phyloP scores from a whole-genome alignment of 306 rosid genomes.

The Begonia fuchsioides region DNA sequence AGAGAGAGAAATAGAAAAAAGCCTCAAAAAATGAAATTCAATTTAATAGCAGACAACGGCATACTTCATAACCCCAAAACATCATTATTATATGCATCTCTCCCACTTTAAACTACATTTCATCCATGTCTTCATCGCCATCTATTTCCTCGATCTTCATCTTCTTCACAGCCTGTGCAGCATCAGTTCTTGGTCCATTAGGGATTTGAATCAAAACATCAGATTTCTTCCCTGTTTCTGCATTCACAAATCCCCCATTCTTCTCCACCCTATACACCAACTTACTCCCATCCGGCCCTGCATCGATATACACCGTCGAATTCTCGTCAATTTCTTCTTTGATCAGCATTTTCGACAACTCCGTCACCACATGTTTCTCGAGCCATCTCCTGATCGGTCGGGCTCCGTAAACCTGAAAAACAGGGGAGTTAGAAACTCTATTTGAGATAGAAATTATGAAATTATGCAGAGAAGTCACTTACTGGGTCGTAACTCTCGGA shows the following conservation, averaged over 20 bases:
- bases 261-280: conserved; percentile 52
- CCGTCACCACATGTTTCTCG: conserved; percentile 82
- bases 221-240: too few species aligned
- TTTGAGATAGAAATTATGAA: too few species aligned
- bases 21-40: too few species aligned
- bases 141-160: conserved; percentile 65
- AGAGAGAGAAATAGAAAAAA: too few species aligned
- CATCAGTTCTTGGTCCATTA: conserved; percentile 24
- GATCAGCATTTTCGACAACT: conserved; percentile 68
- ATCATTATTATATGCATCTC: too few species aligned
- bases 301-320: conserved; percentile 79
- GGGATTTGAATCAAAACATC: too few species aligned
- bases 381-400: conserved; percentile 91
- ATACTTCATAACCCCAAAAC: too few species aligned
- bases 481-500: conserved; percentile 84
- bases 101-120: not conserved
- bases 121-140: conserved; percentile 23
- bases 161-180: conserved; percentile 66
- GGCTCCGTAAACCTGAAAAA: conserved; percentile 76
- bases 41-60: too few species aligned
- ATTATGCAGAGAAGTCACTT: conserved; percentile 4
- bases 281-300: conserved; percentile 28
- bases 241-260: conserved; percentile 74
- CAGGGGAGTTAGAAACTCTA: too few species aligned
- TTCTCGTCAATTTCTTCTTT: conserved; percentile 82